Conservation (phyloP, 2,329 filamentous ascomycete genomes). For the Neurospora sp. region DNA sequence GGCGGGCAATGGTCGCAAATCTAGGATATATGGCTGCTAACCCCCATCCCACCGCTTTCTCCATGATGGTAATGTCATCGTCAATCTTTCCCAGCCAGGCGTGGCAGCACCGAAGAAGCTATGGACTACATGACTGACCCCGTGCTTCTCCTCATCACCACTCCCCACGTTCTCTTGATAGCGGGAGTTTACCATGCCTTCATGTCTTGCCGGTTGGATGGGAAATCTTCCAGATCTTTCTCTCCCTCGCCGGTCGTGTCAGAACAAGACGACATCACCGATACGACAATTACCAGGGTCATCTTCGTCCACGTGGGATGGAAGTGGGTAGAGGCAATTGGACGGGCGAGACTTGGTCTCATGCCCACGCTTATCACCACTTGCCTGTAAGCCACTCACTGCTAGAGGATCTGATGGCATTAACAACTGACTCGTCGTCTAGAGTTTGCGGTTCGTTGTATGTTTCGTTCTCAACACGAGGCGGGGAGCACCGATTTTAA, state of each 20-base stretch:
- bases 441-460: not conserved
- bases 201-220: not conserved
- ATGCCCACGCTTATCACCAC: not conserved
- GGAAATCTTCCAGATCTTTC: not conserved
- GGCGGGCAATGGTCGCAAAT: not conserved
- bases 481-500: not conserved
- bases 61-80: not conserved
- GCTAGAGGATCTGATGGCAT: not conserved
- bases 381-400: not conserved
- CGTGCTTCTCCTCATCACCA: not conserved
- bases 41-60: not conserved
- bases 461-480: not conserved
- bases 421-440: not conserved
- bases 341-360: not conserved
- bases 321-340: not conserved
- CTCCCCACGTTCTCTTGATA: not conserved
- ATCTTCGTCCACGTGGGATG: not conserved
- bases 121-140: not conserved
- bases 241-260: not conserved
- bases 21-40: not conserved
- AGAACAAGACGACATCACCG: not conserved
- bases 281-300: not conserved
- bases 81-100: not conserved
- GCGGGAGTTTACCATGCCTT: not conserved
- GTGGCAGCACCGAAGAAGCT: not conserved